These are phyloP conservation scores for Spinacia oleracea DNA, from an alignment of 179 eudicot species.

Conservation along the genomic window DNA sequence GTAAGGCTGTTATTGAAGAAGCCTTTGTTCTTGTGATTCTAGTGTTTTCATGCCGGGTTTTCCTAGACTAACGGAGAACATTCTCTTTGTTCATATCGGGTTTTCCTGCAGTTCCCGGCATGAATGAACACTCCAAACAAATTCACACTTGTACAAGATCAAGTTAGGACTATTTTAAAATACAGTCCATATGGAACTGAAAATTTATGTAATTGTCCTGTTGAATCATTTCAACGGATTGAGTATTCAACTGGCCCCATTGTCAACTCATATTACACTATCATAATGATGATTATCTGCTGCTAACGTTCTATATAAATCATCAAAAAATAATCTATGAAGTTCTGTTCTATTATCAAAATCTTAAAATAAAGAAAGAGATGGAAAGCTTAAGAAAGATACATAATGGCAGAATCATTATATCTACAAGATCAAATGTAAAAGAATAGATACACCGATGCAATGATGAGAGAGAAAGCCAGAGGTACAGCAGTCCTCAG, in stretches of 20 bases:
- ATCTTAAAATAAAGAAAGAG: neutral
- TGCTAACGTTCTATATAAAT: constrained; percentile 1
- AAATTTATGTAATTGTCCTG: neutral
- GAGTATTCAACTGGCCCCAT: neutral
- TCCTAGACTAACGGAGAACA: no score
- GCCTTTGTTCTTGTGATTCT: no score
- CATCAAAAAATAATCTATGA: neutral
- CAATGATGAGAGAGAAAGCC: constrained; percentile 24
- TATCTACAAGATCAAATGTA: constrained; percentile 29
- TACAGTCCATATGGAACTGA: neutral
- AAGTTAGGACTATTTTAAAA: neutral
- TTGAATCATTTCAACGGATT: neutral
- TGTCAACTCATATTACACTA: neutral
- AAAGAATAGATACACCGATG: constrained; percentile 24
- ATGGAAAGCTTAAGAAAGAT: neutral
- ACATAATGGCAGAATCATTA: constrained; percentile 12
- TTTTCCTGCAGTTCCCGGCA: neutral
- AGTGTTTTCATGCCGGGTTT: neutral
- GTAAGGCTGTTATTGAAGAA: no score
- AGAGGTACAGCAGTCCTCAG: constrained; percentile 11
- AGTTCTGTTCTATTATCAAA: neutral
- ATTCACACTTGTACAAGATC: neutral
- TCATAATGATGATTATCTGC: neutral
- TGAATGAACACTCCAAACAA: neutral
- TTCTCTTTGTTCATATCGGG: no score